A percentile compares a stretch with the other conserved stretches of the same genome.
Evolutionary conservation across 2,329 filamentous ascomycete genomes (phyloP).

Genomic region (Colletotrichum graminicola): DNA sequence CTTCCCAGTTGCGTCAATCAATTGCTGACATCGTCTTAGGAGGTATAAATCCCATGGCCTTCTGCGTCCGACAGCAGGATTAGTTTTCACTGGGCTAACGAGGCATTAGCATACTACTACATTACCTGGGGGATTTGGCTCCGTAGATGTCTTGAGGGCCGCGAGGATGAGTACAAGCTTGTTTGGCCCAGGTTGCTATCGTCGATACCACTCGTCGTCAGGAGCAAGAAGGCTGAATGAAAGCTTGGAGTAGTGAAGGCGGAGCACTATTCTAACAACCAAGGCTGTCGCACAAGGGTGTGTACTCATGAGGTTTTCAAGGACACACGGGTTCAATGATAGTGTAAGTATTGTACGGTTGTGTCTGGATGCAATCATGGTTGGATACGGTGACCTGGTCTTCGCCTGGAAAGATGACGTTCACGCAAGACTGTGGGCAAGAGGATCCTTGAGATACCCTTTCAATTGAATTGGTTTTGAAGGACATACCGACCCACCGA

Average conservation of each 20-base stretch:
- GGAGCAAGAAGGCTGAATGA: constrained; percentile 48
- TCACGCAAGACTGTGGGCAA: background rate
- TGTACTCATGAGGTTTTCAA: background rate
- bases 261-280: background rate
- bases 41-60: constrained; percentile 42
- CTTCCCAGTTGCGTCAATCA: constrained; percentile 41
- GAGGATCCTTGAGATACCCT: background rate
- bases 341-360: background rate
- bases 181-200: constrained; percentile 74
- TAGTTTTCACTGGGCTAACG: constrained; percentile 18
- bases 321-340: background rate
- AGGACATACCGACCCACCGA: background rate
- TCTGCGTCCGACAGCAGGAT: background rate
- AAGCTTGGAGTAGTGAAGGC: background rate
- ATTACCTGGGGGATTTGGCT: constrained; percentile 89
- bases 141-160: constrained; percentile 79
- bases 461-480: background rate
- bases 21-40: constrained; percentile 44
- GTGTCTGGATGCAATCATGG: background rate
- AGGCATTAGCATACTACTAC: constrained; percentile 76
- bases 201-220: constrained; percentile 63
- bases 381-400: background rate
- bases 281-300: background rate
- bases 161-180: constrained; percentile 78
- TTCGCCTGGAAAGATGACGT: background rate